Base-by-base conservation (phyloP, 805 yeast species). In the Candida xyloterini region DNA sequence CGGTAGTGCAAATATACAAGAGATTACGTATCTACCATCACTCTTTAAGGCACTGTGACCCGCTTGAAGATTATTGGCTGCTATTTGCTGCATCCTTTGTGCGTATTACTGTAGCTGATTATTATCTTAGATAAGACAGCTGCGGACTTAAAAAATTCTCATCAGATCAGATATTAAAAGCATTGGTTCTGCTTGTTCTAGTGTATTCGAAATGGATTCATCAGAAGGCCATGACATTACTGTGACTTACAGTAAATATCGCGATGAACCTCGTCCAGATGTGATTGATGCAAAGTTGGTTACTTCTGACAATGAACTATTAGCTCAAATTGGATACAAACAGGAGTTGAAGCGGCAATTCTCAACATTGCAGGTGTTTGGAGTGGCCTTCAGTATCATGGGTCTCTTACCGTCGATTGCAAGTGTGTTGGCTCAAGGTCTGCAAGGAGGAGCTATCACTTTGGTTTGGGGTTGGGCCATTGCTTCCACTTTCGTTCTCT, bases 391-490 rank as follows among this genome's bases (percentile, higher is more conserved):
- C 55, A 72, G 81, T 3, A 80, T 81, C 35, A 67, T 81, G 57
- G 82, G 84, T 10, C 67, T 80, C 38, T 70, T 82, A 53, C 81
- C 84, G 9, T 79, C 84, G 4, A 70, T 81, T 38, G 78, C 83
- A 4, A 74, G 84, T 10, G 68, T 78, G 13, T 64, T 79, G 45
- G 66, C 67, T 34, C 75, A 73, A 43, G 79, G 73, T 42, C 74
- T 78, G 53, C 73, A 73, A 9, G 68, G 77, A 10, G 84, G 84
- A 9, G 68, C 76, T 8, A 69, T 76, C 20, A 82, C 82, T 2
- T 56, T 79, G 33, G 72, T 79, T 4, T 79, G 84, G 84, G 71
- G 71, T 21, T 70, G 58, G 58, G 25, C 35, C 6, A 42, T 53
- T 28, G 73, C 72, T 53, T 78, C 42, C 53, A 73, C 71, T 13